A percentile compares a stretch with the other conserved stretches of the same genome.
Conservation (phyloP, 1,284 basidiomycete species). For the Psilocybe mexicana region DNA sequence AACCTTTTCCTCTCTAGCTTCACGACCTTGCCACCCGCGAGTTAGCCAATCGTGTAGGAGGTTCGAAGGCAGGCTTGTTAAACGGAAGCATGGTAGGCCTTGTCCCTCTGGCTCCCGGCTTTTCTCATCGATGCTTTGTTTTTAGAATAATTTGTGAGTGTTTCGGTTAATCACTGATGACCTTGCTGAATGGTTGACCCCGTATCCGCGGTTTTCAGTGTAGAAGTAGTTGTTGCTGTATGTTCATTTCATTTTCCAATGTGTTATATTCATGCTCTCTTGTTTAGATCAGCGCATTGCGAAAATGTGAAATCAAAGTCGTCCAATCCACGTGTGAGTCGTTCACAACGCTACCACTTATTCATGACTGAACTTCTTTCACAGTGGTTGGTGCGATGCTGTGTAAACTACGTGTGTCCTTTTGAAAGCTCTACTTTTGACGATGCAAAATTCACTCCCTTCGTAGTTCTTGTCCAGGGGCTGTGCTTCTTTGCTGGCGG, state of each 20-base stretch:
- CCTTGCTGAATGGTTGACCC: neutral
- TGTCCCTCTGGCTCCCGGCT: neutral
- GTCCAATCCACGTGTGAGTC: slow-evolving; percentile 73
- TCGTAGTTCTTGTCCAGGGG: slow-evolving; percentile 65
- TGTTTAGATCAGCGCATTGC: slow-evolving; percentile 70
- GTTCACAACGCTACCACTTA: neutral
- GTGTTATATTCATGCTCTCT: neutral
- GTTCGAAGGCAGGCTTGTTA: slow-evolving; percentile 75
- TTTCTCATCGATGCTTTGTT: slow-evolving; percentile 10
- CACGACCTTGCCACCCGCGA: slow-evolving; percentile 82
- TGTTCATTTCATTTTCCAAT: slow-evolving; percentile 24
- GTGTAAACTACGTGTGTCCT: slow-evolving; percentile 65
- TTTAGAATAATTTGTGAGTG: slow-evolving; percentile 68
- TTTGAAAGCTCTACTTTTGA: neutral
- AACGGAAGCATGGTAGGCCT: slow-evolving; percentile 77
- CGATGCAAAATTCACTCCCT: neutral
- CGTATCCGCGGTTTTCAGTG: slow-evolving; percentile 38
- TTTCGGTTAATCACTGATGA: neutral
- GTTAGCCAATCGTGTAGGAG: slow-evolving; percentile 73
- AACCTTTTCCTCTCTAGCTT: slow-evolving; percentile 40
- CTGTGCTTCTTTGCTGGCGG: slow-evolving; percentile 85
- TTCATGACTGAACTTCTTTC: neutral
- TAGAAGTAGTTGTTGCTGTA: slow-evolving; percentile 74
- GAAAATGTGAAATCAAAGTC: slow-evolving; percentile 81
- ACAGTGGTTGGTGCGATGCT: slow-evolving; percentile 80